A percentile compares a stretch with the other conserved stretches of the same genome.
phyloP scores from a whole-genome alignment of 2,329 filamentous ascomycete genomes.

The Teratosphaeria epicoccoides region DNA sequence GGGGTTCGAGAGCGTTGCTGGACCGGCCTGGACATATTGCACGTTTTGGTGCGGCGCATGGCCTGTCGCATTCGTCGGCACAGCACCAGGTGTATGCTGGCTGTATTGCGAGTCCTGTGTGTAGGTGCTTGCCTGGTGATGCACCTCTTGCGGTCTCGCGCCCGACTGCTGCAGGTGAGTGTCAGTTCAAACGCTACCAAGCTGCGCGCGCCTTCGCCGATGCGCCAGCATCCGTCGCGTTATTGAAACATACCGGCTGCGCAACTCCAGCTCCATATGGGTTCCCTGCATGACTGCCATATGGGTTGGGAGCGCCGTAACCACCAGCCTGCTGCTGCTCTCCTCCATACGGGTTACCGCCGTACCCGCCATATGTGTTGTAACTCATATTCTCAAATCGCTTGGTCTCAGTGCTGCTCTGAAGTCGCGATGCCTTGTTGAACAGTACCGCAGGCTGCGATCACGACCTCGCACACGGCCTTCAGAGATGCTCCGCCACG shows the following conservation, averaged over 20 bases:
- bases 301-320: constrained; percentile 26
- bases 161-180: constrained; percentile 1
- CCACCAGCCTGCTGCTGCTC: constrained; percentile 41
- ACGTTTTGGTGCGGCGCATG: constrained; percentile 39
- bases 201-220: neutral
- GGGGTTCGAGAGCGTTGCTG: constrained; percentile 45
- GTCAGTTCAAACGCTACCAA: neutral
- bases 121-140: constrained; percentile 17
- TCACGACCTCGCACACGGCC: neutral
- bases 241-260: constrained; percentile 8
- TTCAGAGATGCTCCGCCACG: neutral
- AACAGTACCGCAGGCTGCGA: neutral
- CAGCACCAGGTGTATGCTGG: neutral
- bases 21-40: constrained; percentile 32
- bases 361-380: constrained; percentile 47
- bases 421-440: no score
- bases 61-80: constrained; percentile 28
- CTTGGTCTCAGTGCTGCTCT: neutral
- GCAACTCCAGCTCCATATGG: constrained; percentile 28
- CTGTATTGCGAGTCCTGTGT: constrained; percentile 3
- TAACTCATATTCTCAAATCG: constrained; percentile 42
- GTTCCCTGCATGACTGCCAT: constrained; percentile 23
- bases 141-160: constrained; percentile 20
- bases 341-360: constrained; percentile 50
- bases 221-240: neutral